phyloP scores from a whole-genome alignment of 2,329 filamentous ascomycete genomes.

The Colletotrichum paranaense region DNA sequence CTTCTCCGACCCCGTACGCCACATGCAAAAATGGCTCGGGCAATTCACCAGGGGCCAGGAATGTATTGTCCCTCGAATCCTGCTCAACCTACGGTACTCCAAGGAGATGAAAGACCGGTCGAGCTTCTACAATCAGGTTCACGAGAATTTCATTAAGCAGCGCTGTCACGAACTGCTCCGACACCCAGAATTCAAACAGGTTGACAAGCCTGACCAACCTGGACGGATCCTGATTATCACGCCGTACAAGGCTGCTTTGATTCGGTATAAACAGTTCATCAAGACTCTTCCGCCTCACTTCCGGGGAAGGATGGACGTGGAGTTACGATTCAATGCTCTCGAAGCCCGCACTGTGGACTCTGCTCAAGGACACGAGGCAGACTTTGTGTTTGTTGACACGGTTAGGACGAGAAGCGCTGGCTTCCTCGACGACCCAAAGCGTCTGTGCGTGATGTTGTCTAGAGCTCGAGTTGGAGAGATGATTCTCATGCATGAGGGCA shows the following conservation, averaged over 20 bases:
- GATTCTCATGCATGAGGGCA: constrained; percentile 54
- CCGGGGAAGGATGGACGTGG: constrained; percentile 7
- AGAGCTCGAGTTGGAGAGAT: constrained; percentile 57
- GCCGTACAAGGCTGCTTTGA: constrained; percentile 53
- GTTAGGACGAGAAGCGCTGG: constrained; percentile 51
- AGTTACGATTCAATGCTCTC: background rate
- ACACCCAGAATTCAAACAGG: constrained; percentile 46
- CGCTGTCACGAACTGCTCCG: constrained; percentile 45
- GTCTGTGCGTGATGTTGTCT: constrained; percentile 59
- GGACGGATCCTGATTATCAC: constrained; percentile 57
- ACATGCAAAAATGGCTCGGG: constrained; percentile 46
- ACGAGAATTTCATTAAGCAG: constrained; percentile 51
- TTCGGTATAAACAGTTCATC: constrained; percentile 45
- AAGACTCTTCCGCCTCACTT: constrained; percentile 7
- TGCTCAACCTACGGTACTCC: constrained; percentile 46
- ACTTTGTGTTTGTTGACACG: constrained; percentile 60
- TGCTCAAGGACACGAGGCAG: constrained; percentile 59
- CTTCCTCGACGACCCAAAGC: constrained; percentile 56
- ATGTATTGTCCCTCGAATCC: constrained; percentile 48
- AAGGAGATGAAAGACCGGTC: constrained; percentile 42
- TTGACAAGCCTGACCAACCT: constrained; percentile 37
- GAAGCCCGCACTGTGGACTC: constrained; percentile 55
- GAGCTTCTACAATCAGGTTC: constrained; percentile 54
- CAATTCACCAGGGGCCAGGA: constrained; percentile 35
- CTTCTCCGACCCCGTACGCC: constrained; percentile 42